These are phyloP conservation scores for Phaeotremella skinneri DNA, from an alignment of 768 basidiomycete species.

Conservation along the genomic window DNA sequence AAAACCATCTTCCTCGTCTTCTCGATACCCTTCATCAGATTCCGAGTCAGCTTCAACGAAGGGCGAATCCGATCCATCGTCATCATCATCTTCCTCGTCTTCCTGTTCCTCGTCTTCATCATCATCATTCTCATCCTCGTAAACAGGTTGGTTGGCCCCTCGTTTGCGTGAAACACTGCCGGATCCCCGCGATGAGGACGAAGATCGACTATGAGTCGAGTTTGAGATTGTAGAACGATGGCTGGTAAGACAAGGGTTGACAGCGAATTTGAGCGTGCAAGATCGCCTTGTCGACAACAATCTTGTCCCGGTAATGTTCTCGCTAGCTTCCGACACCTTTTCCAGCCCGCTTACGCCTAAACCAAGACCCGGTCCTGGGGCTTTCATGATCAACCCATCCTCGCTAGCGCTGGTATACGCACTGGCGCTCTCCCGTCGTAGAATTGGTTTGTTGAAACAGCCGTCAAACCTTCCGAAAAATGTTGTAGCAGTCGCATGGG, in stretches of 20 bases:
- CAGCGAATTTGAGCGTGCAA: conserved; percentile 1
- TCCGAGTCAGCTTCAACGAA: conserved; percentile 9
- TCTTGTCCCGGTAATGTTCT: background rate
- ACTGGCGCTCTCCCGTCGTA: background rate
- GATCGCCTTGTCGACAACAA: background rate
- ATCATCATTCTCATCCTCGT: conserved; percentile 1
- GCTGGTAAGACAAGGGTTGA: background rate
- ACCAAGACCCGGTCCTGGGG: background rate
- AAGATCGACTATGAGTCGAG: background rate
- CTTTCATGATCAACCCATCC: background rate
- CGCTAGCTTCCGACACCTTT: background rate
- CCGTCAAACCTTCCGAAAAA: background rate
- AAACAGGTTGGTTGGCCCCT: background rate
- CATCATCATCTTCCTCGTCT: conserved; percentile 12
- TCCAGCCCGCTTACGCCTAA: background rate
- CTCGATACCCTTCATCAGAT: conserved; percentile 12
- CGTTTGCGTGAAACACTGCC: background rate
- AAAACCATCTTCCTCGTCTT: conserved; percentile 19
- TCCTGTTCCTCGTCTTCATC: conserved; percentile 4
- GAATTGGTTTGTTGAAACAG: background rate
- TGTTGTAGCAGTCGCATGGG: background rate
- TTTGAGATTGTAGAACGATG: background rate
- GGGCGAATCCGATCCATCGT: conserved; percentile 5
- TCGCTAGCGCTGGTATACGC: conserved; percentile 1
- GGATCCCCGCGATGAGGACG: background rate